Conservation (phyloP, 1,284 basidiomycete species). For the Lignosus rhinocerotis region DNA sequence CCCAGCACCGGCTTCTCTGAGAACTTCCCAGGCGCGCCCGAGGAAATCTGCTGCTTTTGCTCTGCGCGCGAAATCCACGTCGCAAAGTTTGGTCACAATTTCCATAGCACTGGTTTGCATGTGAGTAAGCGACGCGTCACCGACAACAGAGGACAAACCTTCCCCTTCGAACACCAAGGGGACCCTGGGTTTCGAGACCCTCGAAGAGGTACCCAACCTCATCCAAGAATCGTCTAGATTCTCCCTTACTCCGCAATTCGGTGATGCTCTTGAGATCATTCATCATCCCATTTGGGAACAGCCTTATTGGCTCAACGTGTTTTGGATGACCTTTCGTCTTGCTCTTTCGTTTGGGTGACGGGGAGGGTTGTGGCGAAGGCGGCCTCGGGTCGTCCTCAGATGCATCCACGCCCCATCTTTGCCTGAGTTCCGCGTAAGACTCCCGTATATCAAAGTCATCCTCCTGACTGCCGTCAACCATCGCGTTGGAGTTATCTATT, state of each 20-base stretch:
- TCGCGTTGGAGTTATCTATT: slow-evolving; percentile 25
- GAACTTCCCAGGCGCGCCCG: slow-evolving; percentile 61
- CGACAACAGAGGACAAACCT: slow-evolving; percentile 43
- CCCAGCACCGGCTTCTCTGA: slow-evolving; percentile 58
- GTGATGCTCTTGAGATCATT: slow-evolving; percentile 80
- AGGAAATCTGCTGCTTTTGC: slow-evolving; percentile 75
- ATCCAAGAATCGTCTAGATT: slow-evolving; percentile 73
- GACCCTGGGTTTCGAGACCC: slow-evolving; percentile 57
- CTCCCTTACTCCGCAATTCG: slow-evolving; percentile 77
- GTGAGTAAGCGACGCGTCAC: neutral
- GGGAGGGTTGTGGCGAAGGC: slow-evolving; percentile 32
- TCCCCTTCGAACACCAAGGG: slow-evolving; percentile 59
- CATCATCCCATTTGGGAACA: slow-evolving; percentile 51
- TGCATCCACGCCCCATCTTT: slow-evolving; percentile 73
- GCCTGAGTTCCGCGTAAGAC: slow-evolving; percentile 67
- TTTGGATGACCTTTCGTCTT: slow-evolving; percentile 28
- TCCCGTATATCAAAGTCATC: slow-evolving; percentile 60
- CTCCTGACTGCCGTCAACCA: slow-evolving; percentile 37
- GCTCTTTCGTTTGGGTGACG: slow-evolving; percentile 31
- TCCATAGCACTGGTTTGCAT: slow-evolving; percentile 59
- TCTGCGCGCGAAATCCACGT: slow-evolving; percentile 69
- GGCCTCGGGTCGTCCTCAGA: slow-evolving; percentile 67
- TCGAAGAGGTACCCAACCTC: slow-evolving; percentile 82
- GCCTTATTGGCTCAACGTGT: slow-evolving; percentile 31
- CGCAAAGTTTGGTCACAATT: slow-evolving; percentile 70